Evolutionary conservation across 2,329 filamentous ascomycete species (phyloP), one percentile per base, ranked within the genome.

Genomic region (Myriosclerotinia scirpicola): DNA sequence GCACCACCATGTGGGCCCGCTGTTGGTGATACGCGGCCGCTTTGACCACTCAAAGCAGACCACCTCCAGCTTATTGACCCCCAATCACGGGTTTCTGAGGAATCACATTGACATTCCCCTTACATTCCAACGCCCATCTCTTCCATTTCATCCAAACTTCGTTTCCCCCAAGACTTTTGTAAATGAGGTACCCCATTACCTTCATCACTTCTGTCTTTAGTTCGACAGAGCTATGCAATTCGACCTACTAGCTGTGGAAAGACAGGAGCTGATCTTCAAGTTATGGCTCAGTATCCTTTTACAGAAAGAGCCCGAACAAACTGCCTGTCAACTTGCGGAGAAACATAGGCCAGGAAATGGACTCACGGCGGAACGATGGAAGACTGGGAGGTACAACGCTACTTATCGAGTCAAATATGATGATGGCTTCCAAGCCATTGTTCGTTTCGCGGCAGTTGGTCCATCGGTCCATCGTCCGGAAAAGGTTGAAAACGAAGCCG

Each of bases 401-500:
- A 26, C 34, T 20, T 53, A 26, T 26, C n/a, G 26, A n/a, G 26
- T 30, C n/a, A 40, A 50, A 12, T 52, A 20, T 48, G 12, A 30
- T n/a, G 34, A 62, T 54, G 46, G 22, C 36, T 54, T 12, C 42
- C 26, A 64, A 15, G 65, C 38, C n/a, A 46, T 64, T 17, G 38
- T 64, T 40, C 36, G 54, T 50, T 42, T 54, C 72, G 20, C 73
- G 77, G 48, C 78, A 75, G 55, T 66, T 48, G 14, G 71, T 72
- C 56, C 73, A 75, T 54, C 75, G 75, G 2, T 78, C 75, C 69
- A 71, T 61, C 56, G 61, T 3, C 67, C 63, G 69, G 58, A 70
- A 65, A 77, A 77, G 54, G 72, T 69, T 22, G 66, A 59, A 40
- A 71, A 69, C 22, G 75, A 77, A 50, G 74, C 73, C 17, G 73